These are phyloP conservation scores for Pichia heedii DNA, from an alignment of 805 yeast genomes.

Conservation along the genomic window DNA sequence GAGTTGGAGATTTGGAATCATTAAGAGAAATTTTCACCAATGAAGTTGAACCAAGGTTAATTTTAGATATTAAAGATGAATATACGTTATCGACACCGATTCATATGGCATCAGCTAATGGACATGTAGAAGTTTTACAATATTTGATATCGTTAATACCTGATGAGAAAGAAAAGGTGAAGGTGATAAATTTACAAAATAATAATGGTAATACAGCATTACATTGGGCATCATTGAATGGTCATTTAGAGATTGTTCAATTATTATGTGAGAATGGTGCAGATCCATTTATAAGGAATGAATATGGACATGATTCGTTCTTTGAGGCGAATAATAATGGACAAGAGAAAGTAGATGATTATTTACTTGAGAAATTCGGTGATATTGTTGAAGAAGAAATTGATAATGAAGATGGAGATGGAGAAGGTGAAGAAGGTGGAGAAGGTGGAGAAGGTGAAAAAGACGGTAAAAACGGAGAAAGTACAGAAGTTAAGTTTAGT, in stretches of 20 bases:
- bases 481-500: slow-evolving; percentile 26
- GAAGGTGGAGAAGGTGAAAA: slow-evolving; percentile 29
- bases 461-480: slow-evolving; percentile 11
- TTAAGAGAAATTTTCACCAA: slow-evolving; percentile 59
- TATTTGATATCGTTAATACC: slow-evolving; percentile 45
- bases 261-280: slow-evolving; percentile 67
- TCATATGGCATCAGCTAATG: slow-evolving; percentile 96
- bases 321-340: slow-evolving; percentile 82
- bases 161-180: slow-evolving; percentile 34
- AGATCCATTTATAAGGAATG: slow-evolving; percentile 73
- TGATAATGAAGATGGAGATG: slow-evolving; percentile 31
- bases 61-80: slow-evolving; percentile 49
- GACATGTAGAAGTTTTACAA: slow-evolving; percentile 61
- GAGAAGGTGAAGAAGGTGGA: slow-evolving; percentile 26
- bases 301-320: slow-evolving; percentile 71
- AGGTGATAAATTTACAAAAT: slow-evolving; percentile 45
- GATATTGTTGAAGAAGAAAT: slow-evolving; percentile 54
- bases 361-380: slow-evolving; percentile 55
- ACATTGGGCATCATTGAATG: slow-evolving; percentile 94
- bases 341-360: slow-evolving; percentile 68
- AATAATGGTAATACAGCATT: slow-evolving; percentile 87
- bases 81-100: slow-evolving; percentile 63
- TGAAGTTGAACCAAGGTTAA: slow-evolving; percentile 35
- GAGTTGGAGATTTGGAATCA: slow-evolving; percentile 80
- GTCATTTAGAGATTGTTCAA: slow-evolving; percentile 65